Evolutionary conservation across 352 stramenopile species (phyloP), one percentile per base, ranked within the genome.

Genomic region (Elongisporangium prolatum): DNA sequence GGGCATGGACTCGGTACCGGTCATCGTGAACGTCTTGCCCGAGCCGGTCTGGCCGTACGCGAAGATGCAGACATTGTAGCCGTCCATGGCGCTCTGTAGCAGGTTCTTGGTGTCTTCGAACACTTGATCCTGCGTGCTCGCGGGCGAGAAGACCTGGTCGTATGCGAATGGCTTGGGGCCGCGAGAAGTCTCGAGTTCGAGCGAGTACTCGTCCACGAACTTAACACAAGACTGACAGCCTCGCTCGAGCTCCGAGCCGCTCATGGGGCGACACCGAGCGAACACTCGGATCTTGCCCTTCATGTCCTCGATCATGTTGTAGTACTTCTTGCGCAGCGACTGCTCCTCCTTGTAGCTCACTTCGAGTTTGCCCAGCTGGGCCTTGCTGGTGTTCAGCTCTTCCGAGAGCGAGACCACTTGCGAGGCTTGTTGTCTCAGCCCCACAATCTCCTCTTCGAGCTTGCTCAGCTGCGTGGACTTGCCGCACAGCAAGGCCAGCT

Each of bases 221-320:
- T 69, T 75, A 50, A 95, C 75, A 48, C 75, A 80, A 49, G 74
- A 51, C 16, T 65, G 44, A 62, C 89, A 97, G 4, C 82, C 81
- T 22, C 86, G 80, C 38, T 97, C 84, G 25, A 77, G 60, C 65
- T 97, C 91, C 34, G 89, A 96, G 21, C 65, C 63, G 28, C 88
- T 96, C 77, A 98, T 96, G 50, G 93, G 93, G 5, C 91, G 86
- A 64, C 89, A 97, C 16, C 92, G 86, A 20, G 88, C 90, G 67
- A 86, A 98, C 18, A 98, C 92, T 28, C 92, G 84, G 67, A 98
- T 98, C 69, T 97, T 98, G 34, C 92, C 92, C 63, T 98, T 98
- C 88, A 98, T 97, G 73, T 98, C 92, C 63, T 98, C 93, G 66
- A 98, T 97, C 76, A 88, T 87, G 71, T 98, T 98, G 80, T 95